Conservation (phyloP, 177 flowering plant species). For the Telopea speciosissima region DNA sequence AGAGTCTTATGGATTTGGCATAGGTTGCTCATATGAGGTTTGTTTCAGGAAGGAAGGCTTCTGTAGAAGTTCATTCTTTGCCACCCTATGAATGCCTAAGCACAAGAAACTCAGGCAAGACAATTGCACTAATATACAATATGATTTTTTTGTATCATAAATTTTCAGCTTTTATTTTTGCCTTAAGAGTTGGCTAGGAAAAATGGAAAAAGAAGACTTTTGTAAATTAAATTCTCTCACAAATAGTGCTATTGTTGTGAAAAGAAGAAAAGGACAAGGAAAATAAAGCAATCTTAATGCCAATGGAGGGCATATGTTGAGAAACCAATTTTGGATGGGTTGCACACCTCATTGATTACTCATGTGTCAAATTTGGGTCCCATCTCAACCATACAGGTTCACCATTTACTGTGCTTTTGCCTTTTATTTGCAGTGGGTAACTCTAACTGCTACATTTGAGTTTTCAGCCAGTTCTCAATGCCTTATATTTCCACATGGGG, state of each 20-base stretch:
- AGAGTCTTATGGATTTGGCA: not conserved
- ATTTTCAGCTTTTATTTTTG: not conserved
- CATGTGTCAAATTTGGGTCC: too few species aligned
- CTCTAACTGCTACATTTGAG: too few species aligned
- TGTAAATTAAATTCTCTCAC: not conserved
- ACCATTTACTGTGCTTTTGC: too few species aligned
- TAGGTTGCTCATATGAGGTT: not conserved
- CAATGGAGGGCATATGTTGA: too few species aligned
- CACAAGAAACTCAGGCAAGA: not conserved
- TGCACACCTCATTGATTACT: too few species aligned
- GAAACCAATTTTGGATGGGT: too few species aligned
- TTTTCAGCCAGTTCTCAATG: too few species aligned
- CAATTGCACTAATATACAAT: not conserved
- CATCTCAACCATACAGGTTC: too few species aligned
- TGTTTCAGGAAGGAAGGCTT: slow-evolving; percentile 2
- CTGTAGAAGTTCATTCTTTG: not conserved
- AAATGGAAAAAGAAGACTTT: too few species aligned
- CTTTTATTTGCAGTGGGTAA: too few species aligned
- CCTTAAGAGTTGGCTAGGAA: not conserved
- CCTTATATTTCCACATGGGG: too few species aligned
- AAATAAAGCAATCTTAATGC: too few species aligned
- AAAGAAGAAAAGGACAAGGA: not conserved
- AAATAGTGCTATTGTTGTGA: not conserved
- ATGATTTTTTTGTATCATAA: not conserved
- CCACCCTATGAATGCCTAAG: not conserved